Conservation (phyloP, 768 basidiomycete genomes). For the Cystofilobasidium ferigula region DNA sequence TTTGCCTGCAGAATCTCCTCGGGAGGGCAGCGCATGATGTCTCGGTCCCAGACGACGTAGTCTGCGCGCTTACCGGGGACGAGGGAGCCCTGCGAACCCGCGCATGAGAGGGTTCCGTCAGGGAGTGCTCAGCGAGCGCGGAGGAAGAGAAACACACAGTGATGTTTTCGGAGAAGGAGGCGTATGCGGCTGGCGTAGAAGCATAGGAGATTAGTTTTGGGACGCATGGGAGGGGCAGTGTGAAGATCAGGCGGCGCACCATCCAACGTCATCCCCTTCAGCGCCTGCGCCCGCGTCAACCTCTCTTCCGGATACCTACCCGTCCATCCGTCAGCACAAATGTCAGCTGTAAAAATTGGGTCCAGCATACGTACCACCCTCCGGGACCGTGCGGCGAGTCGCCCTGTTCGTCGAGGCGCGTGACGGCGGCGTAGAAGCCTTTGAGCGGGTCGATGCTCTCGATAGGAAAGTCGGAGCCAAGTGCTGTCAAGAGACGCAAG, state of each 20-base stretch:
- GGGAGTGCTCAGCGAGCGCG: too few relatives aligned
- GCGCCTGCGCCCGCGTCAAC: constrained; percentile 67
- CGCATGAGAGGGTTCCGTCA: too few relatives aligned
- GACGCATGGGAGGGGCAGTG: background rate
- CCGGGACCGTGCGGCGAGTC: constrained; percentile 66
- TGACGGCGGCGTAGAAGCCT: constrained; percentile 80
- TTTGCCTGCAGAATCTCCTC: constrained; percentile 55
- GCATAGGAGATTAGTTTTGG: background rate
- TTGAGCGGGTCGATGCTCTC: constrained; percentile 79
- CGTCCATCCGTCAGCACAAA: background rate
- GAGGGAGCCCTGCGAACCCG: constrained; percentile 63
- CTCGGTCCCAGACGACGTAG: constrained; percentile 67
- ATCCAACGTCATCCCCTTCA: constrained; percentile 72
- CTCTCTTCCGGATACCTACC: constrained; percentile 61
- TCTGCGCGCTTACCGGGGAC: constrained; percentile 71
- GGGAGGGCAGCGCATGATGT: constrained; percentile 59
- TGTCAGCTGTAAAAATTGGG: background rate
- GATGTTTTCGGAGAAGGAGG: constrained; percentile 47
- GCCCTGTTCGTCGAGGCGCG: constrained; percentile 58
- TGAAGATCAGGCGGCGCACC: constrained; percentile 28
- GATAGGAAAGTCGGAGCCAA: constrained; percentile 91
- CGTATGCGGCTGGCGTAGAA: constrained; percentile 55
- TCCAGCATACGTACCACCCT: constrained; percentile 80
- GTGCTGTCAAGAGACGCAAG: constrained; percentile 38
- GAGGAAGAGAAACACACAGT: constrained; percentile 10